Evolutionary conservation across 2,329 filamentous ascomycete genomes (phyloP), one percentile per base, ranked within the genome.

Genomic region (Pyricularia sp.): DNA sequence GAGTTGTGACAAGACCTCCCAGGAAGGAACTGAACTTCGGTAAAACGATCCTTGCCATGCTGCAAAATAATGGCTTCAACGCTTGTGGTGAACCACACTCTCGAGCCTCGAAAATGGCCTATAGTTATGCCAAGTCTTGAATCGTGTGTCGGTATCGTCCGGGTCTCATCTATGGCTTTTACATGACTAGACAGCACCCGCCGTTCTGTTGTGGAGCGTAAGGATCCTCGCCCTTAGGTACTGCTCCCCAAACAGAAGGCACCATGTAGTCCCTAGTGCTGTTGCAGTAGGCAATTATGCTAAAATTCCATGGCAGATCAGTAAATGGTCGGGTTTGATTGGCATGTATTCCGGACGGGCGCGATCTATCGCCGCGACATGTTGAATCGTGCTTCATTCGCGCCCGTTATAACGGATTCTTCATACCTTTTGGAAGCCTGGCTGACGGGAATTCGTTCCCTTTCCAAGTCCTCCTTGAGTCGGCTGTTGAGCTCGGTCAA

Each of bases 191-290:
- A 81, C 94, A 99, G 86, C 94, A 99, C 72, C 92, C 90, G 74
- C 87, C 89, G 71, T 85, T 91, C 80, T 96, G 91, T 81, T 96
- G 93, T 70, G 93, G 93, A 73, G 93, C 92, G 76, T 99, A 99
- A n/a, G 94, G 94, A 76, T 99, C 94, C 75, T 97, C 94, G 76
- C 90, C 88, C 82, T 92, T 93, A 74, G 96, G 91, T 69, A 97
- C 91, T 67, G 88, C 85, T 70, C 93, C 93, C 94, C 94, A 99
- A 77, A 96, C 90, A 64, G 92, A 96, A 63, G 93, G 93, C 64
- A 97, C 93, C 94, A 99, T 97, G 81, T 96, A 97, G 77, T 99
- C 94, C 78, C 93, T 90, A 71, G 94, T 97, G 78, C 91, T 93
- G 78, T 96, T 96, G 79, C 93, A 97, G 81, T 97, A 97, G 71